Percentiles rank a stretch among this genome's conserved stretches.
phyloP scores from a whole-genome alignment of 495 filamentous ascomycete genomes.

The Neurospora sp. region DNA sequence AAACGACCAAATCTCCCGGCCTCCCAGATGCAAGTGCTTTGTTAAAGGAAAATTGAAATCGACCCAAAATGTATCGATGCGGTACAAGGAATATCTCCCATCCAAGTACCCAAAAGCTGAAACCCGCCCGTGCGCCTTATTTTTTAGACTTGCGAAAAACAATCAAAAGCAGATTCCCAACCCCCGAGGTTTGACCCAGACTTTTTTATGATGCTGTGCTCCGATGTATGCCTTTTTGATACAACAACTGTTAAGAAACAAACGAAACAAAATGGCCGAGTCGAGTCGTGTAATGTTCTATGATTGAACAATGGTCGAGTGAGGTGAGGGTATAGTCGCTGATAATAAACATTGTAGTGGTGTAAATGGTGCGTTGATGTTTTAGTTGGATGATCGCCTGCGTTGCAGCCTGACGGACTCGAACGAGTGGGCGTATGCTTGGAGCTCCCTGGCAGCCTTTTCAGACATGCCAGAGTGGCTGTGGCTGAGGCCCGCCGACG shows the following conservation, averaged over 20 bases:
- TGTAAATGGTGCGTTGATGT: not conserved
- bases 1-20: not conserved
- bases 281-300: slow-evolving; percentile 18
- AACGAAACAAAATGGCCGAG: slow-evolving; percentile 18
- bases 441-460: slow-evolving; percentile 68
- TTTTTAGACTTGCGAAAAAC: not conserved
- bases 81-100: not conserved
- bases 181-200: slow-evolving; percentile 6
- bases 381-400: slow-evolving; percentile 35
- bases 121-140: not conserved
- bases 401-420: slow-evolving; percentile 59
- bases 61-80: not conserved
- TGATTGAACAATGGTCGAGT: slow-evolving; percentile 12
- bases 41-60: not conserved
- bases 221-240: slow-evolving; percentile 42
- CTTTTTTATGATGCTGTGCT: slow-evolving; percentile 44
- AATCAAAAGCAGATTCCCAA: not conserved
- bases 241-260: slow-evolving; percentile 32
- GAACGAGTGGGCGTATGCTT: slow-evolving; percentile 79
- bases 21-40: not conserved
- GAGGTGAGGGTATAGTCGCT: slow-evolving; percentile 28
- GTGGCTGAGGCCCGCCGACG: slow-evolving; percentile 41
- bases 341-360: slow-evolving; percentile 5
- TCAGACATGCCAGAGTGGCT: slow-evolving; percentile 52
- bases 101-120: not conserved